Percentiles rank a stretch among this genome's conserved stretches.
Conservation (phyloP, 2,329 filamentous ascomycete genomes). For the Penicillium sp. region DNA sequence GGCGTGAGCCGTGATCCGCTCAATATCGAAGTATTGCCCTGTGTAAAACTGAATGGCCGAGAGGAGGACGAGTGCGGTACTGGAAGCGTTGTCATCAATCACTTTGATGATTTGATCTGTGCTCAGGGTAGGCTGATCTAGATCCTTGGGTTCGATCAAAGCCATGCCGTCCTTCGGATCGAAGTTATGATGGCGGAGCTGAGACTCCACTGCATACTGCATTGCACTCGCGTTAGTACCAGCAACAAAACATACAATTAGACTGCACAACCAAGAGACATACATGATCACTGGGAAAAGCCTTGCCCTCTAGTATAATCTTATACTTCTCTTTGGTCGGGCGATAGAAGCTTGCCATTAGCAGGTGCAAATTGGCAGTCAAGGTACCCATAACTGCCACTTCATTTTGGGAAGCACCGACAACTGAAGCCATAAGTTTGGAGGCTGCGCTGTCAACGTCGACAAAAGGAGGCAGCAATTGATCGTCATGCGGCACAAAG, state of each 20-base stretch:
- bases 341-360: slow-evolving; percentile 81
- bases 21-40: slow-evolving; percentile 83
- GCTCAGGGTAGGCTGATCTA: slow-evolving; percentile 58
- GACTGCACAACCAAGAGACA: slow-evolving; percentile 22
- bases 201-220: slow-evolving; percentile 79
- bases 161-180: slow-evolving; percentile 69
- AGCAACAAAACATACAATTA: not conserved
- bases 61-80: slow-evolving; percentile 73
- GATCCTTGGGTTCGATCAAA: slow-evolving; percentile 64
- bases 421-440: slow-evolving; percentile 66
- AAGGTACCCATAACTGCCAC: slow-evolving; percentile 87
- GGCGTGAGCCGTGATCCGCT: slow-evolving; percentile 74
- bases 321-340: slow-evolving; percentile 68
- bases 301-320: slow-evolving; percentile 85
- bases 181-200: slow-evolving; percentile 69
- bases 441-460: slow-evolving; percentile 75
- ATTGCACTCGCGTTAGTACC: slow-evolving; percentile 11
- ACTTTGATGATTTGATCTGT: slow-evolving; percentile 69
- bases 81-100: slow-evolving; percentile 72
- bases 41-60: slow-evolving; percentile 92
- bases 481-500: slow-evolving; percentile 68
- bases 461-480: slow-evolving; percentile 70
- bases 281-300: slow-evolving; percentile 84
- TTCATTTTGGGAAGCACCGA: slow-evolving; percentile 71
- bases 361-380: slow-evolving; percentile 75